phyloP scores from a whole-genome alignment of 305 asterid species.

The Withania somnifera region DNA sequence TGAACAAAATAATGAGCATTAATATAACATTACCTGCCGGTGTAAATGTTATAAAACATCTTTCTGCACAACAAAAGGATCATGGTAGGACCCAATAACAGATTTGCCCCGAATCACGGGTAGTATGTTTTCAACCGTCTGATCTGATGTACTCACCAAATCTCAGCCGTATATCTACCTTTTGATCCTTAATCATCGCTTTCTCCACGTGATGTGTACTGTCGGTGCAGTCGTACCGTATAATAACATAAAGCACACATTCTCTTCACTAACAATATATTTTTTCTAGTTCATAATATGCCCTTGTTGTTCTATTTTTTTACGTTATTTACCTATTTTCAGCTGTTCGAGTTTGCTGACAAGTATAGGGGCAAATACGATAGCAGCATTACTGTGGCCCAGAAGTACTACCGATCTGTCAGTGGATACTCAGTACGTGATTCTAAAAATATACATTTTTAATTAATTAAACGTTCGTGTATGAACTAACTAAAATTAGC shows the following conservation, averaged over 20 bases:
- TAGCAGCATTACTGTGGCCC: slow-evolving; percentile 80
- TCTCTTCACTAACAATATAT: background rate
- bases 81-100: slow-evolving; percentile 16
- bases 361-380: slow-evolving; percentile 98
- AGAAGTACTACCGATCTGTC: slow-evolving; percentile 93
- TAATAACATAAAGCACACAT: background rate
- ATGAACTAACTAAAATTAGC: too few species aligned
- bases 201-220: slow-evolving; percentile 19
- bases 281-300: background rate
- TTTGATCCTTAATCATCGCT: background rate
- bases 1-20: background rate
- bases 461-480: background rate
- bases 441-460: background rate
- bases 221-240: slow-evolving; percentile 25
- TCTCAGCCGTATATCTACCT: slow-evolving; percentile 24
- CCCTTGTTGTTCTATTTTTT: background rate
- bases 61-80: slow-evolving; percentile 39
- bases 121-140: slow-evolving; percentile 10
- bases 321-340: slow-evolving; percentile 21
- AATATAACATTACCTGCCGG: background rate
- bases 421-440: slow-evolving; percentile 90
- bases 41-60: slow-evolving; percentile 15
- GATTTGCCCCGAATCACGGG: slow-evolving; percentile 38
- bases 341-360: slow-evolving; percentile 93
- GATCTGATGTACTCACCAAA: slow-evolving; percentile 6